Evolutionary conservation across 163 green algal genomes (phyloP).

Genomic region (Volvox carteri): DNA sequence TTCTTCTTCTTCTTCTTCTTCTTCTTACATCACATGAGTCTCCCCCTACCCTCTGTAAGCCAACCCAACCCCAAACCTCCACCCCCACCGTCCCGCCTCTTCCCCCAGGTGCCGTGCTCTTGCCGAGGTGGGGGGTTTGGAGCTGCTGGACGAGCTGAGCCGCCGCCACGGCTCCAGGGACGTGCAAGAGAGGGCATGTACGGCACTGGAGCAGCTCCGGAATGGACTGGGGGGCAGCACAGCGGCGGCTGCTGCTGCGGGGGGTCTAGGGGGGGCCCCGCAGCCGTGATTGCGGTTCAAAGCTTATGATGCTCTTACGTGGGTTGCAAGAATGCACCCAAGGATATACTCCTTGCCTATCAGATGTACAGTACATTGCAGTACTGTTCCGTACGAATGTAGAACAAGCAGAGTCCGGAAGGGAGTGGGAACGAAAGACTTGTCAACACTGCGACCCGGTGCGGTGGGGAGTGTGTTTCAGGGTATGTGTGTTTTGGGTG

Average conservation of each 20-base stretch:
- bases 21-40: neutral
- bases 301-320: neutral
- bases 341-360: too few species aligned
- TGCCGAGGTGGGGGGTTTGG: neutral
- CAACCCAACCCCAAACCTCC: neutral
- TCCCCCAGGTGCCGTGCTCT: slow-evolving; percentile 32
- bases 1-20: neutral
- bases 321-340: too few species aligned
- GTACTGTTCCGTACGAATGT: too few species aligned
- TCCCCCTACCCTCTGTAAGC: neutral
- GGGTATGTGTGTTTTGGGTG: too few species aligned
- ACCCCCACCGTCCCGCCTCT: neutral
- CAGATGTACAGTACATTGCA: too few species aligned
- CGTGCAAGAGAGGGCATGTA: slow-evolving; percentile 63
- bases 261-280: neutral
- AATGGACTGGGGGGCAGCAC: neutral
- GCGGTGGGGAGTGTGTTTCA: too few species aligned
- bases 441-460: too few species aligned
- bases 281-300: neutral
- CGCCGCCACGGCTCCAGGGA: slow-evolving; percentile 32
- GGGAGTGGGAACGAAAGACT: too few species aligned
- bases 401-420: too few species aligned
- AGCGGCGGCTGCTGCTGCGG: neutral
- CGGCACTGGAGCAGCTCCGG: slow-evolving; percentile 62
- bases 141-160: neutral